Percentiles rank a stretch among this genome's conserved stretches.
Evolutionary conservation across 495 filamentous ascomycete species (phyloP).

Genomic region (Chaetomium tenue): DNA sequence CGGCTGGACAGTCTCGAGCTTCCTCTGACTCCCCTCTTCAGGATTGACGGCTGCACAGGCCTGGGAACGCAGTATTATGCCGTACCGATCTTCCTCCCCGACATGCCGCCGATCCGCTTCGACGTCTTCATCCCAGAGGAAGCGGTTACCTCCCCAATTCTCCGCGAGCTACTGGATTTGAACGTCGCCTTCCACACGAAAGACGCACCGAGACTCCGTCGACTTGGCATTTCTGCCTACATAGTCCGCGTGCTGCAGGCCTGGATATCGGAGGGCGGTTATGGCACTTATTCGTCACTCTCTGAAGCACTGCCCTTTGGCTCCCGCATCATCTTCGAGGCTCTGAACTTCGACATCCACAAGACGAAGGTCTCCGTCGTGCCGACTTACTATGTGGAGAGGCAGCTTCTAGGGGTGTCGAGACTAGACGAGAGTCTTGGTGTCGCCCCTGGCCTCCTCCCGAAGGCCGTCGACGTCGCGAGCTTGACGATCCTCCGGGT

Average conservation of each 20-base stretch:
- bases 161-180: slow-evolving; percentile 47
- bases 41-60: slow-evolving; percentile 51
- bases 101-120: slow-evolving; percentile 46
- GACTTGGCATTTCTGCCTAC: slow-evolving; percentile 44
- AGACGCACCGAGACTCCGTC: slow-evolving; percentile 39
- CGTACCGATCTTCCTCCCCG: slow-evolving; percentile 42
- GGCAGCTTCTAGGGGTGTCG: slow-evolving; percentile 37
- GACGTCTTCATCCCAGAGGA: slow-evolving; percentile 51
- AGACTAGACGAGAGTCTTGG: slow-evolving; percentile 36
- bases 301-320: slow-evolving; percentile 45
- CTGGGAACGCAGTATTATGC: slow-evolving; percentile 51
- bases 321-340: slow-evolving; percentile 47
- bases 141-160: slow-evolving; percentile 28
- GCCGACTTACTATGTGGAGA: slow-evolving; percentile 45
- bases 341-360: slow-evolving; percentile 40
- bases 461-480: slow-evolving; percentile 41
- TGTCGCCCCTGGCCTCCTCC: slow-evolving; percentile 30
- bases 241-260: slow-evolving; percentile 46
- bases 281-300: slow-evolving; percentile 15
- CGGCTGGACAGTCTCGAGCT: slow-evolving; percentile 50
- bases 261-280: slow-evolving; percentile 35
- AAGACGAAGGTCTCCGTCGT: slow-evolving; percentile 42
- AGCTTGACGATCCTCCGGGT: slow-evolving; percentile 42
- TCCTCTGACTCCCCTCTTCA: slow-evolving; percentile 43
- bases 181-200: slow-evolving; percentile 50